These are phyloP conservation scores for Cryptosporidium canis DNA, from an alignment of 169 alveolate species.

Conservation along the genomic window DNA sequence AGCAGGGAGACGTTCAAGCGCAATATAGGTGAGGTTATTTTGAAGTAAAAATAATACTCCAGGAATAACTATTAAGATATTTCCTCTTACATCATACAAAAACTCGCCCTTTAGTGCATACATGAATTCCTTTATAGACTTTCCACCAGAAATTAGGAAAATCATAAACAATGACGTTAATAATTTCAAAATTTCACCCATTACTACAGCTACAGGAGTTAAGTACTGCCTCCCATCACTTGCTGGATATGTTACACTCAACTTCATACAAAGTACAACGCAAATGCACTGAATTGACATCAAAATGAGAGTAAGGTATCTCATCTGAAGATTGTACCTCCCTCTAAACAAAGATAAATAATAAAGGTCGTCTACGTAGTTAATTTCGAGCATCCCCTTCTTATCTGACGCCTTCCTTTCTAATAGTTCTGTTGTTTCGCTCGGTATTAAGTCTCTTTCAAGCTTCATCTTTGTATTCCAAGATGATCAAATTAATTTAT, in stretches of 20 bases:
- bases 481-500: background rate
- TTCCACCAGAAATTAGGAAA: conserved; percentile 27
- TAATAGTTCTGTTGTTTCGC: background rate
- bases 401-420: background rate
- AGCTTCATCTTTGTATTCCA: background rate
- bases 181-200: conserved; percentile 48
- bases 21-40: conserved; percentile 54
- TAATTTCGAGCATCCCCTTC: conserved; percentile 5
- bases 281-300: conserved; percentile 52
- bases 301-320: conserved; percentile 52
- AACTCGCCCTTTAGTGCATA: conserved; percentile 45
- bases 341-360: conserved; percentile 19
- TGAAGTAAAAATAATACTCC: conserved; percentile 48
- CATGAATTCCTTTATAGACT: background rate
- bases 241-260: conserved; percentile 54
- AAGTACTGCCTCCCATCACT: conserved; percentile 55
- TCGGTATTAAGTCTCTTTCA: background rate
- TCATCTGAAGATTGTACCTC: conserved; percentile 36
- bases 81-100: conserved; percentile 26
- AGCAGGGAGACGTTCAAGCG: conserved; percentile 55
- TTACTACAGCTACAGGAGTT: conserved; percentile 55
- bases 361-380: background rate
- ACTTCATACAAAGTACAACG: conserved; percentile 66
- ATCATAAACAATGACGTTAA: conserved; percentile 42
- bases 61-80: conserved; percentile 37